Percentiles rank a stretch among this genome's conserved stretches.
Evolutionary conservation across 2,329 filamentous ascomycete genomes (phyloP).

Genomic region (Verticillium isaacii): DNA sequence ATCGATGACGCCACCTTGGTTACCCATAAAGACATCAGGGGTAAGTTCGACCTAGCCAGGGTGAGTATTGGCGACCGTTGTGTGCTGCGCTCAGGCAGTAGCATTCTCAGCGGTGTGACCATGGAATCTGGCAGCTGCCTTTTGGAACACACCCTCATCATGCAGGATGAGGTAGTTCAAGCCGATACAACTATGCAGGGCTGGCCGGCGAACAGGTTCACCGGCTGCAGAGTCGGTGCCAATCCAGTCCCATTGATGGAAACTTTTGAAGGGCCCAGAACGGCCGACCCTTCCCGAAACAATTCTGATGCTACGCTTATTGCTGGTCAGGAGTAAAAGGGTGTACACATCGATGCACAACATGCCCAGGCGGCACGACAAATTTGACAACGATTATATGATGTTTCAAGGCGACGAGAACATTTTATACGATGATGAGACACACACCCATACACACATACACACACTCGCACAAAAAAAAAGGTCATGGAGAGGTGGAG

Average conservation of each 20-base stretch:
- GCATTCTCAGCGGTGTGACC: constrained; percentile 45
- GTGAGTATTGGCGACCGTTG: constrained; percentile 45
- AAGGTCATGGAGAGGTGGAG: background rate
- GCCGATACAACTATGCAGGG: constrained; percentile 46
- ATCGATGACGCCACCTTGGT: constrained; percentile 54
- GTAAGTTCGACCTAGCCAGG: constrained; percentile 50
- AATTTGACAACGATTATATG: background rate
- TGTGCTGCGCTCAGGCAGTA: constrained; percentile 45
- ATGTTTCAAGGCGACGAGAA: background rate
- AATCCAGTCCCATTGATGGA: background rate
- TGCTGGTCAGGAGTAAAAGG: background rate
- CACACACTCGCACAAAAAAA: background rate
- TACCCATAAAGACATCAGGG: constrained; percentile 51
- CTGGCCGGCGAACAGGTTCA: constrained; percentile 44
- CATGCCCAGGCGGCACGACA: background rate
- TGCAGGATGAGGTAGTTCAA: constrained; percentile 51
- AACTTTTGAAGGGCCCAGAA: background rate
- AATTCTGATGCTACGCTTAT: background rate
- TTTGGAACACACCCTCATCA: constrained; percentile 53
- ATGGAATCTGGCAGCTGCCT: constrained; percentile 50
- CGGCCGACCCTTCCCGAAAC: background rate
- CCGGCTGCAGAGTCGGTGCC: constrained; percentile 9
- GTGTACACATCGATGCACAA: background rate
- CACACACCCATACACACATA: too few relatives aligned
- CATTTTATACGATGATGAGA: background rate